These are phyloP conservation scores for Bacterosira constricta DNA, from an alignment of 108 stramenopile genomes.

Conservation along the genomic window DNA sequence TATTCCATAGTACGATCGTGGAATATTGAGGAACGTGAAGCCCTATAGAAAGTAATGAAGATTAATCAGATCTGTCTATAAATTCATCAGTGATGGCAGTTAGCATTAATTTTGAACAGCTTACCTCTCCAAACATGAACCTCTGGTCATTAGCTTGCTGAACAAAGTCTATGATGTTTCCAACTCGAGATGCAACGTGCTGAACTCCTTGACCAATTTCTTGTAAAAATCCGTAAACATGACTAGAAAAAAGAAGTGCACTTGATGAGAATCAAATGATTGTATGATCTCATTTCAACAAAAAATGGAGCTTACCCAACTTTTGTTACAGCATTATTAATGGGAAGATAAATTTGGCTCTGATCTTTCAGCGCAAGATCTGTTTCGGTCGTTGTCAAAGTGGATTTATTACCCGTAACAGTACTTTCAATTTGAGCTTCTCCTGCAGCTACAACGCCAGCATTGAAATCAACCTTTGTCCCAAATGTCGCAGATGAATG, in stretches of 20 bases:
- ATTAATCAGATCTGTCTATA: background rate
- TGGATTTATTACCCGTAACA: slow-evolving; percentile 78
- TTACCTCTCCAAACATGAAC: slow-evolving; percentile 71
- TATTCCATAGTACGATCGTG: slow-evolving; percentile 85
- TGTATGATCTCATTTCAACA: background rate
- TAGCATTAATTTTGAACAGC: background rate
- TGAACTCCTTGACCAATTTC: slow-evolving; percentile 91
- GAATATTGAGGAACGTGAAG: slow-evolving; percentile 86
- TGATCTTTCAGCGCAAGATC: slow-evolving; percentile 69
- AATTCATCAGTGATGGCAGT: background rate
- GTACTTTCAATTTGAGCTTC: slow-evolving; percentile 91
- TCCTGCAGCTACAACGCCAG: slow-evolving; percentile 90
- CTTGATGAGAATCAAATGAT: background rate
- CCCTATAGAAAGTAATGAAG: slow-evolving; percentile 39
- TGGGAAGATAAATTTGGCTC: slow-evolving; percentile 88
- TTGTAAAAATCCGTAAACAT: slow-evolving; percentile 86
- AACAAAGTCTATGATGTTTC: slow-evolving; percentile 77
- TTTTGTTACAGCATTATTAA: slow-evolving; percentile 87
- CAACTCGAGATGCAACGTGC: slow-evolving; percentile 86
- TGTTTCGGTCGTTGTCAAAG: slow-evolving; percentile 48
- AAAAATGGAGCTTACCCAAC: slow-evolving; percentile 57
- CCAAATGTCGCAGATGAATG: no score
- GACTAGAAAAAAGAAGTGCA: slow-evolving; percentile 37
- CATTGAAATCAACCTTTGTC: slow-evolving; percentile 88
- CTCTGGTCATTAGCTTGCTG: slow-evolving; percentile 78